A percentile compares a stretch with the other conserved stretches of the same genome.
Evolutionary conservation across 345 rosid species (phyloP).

Genomic region (Barbarea vulgaris): DNA sequence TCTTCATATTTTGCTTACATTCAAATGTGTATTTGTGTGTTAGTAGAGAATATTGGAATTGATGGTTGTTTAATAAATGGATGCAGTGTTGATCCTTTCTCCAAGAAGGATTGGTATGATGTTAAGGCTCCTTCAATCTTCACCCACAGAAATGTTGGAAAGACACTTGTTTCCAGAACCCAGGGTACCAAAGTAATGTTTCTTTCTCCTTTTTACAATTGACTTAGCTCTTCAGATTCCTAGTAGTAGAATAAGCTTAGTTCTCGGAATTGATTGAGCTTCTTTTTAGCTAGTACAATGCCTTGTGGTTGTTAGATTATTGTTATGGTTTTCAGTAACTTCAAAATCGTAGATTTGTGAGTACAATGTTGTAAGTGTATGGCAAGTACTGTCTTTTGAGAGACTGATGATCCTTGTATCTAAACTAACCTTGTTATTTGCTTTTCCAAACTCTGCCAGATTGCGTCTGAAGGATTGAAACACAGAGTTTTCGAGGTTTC

Average conservation of each 20-base stretch:
- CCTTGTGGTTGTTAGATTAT: neutral
- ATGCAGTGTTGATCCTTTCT: constrained; percentile 78
- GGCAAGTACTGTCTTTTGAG: too few species aligned
- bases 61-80: neutral
- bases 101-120: constrained; percentile 99
- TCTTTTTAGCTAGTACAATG: neutral
- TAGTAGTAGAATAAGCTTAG: neutral
- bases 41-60: neutral
- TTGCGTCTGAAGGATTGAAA: constrained; percentile 96
- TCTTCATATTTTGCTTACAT: neutral
- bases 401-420: neutral
- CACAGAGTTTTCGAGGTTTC: constrained; percentile 92
- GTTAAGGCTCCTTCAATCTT: constrained; percentile 91
- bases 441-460: constrained; percentile 39
- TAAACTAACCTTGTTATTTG: neutral
- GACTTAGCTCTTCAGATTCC: neutral
- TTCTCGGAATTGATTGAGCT: neutral
- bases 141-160: constrained; percentile 67
- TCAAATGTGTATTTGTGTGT: neutral
- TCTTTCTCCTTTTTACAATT: neutral
- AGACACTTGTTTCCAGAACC: constrained; percentile 87
- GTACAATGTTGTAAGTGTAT: neutral
- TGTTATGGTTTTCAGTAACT: neutral
- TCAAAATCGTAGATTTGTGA: neutral
- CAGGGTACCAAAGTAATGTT: constrained; percentile 88